phyloP scores from a whole-genome alignment of 768 basidiomycete genomes.

The Rhodotorula paludigena region DNA sequence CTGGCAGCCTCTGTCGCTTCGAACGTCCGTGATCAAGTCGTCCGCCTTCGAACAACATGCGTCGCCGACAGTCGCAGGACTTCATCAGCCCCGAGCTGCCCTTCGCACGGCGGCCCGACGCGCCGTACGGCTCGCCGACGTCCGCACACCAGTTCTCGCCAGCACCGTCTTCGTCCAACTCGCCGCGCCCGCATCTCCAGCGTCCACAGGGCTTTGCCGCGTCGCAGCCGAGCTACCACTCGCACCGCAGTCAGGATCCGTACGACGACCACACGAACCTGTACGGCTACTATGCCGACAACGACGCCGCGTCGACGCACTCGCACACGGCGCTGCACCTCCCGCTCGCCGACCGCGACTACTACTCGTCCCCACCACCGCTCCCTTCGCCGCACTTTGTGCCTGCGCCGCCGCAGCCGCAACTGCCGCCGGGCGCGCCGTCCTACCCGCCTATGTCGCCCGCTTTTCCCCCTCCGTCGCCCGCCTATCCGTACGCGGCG shows the following conservation, averaged over 20 bases:
- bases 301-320: conserved; percentile 8
- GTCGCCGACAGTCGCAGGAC: not conserved
- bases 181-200: not conserved
- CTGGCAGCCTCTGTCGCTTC: no score
- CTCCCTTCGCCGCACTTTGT: conserved; percentile 2
- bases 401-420: not conserved
- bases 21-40: not conserved
- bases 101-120: not conserved
- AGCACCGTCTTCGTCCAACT: not conserved
- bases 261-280: not conserved
- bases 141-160: not conserved
- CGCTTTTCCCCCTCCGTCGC: not conserved
- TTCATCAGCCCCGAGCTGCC: not conserved
- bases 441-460: conserved; percentile 4
- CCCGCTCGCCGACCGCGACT: conserved; percentile 18
- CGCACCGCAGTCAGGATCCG: not conserved
- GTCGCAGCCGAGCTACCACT: conserved; percentile 4
- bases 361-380: conserved; percentile 1
- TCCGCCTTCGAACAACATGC: not conserved
- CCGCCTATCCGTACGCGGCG: no score
- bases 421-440: not conserved
- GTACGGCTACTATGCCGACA: conserved; percentile 16
- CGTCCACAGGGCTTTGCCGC: not conserved
- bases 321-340: conserved; percentile 35
- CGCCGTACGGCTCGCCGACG: not conserved